Percentiles rank a stretch among this genome's conserved stretches.
phyloP scores from a whole-genome alignment of 495 filamentous ascomycete genomes.

The Talaromyces wortmannii region DNA sequence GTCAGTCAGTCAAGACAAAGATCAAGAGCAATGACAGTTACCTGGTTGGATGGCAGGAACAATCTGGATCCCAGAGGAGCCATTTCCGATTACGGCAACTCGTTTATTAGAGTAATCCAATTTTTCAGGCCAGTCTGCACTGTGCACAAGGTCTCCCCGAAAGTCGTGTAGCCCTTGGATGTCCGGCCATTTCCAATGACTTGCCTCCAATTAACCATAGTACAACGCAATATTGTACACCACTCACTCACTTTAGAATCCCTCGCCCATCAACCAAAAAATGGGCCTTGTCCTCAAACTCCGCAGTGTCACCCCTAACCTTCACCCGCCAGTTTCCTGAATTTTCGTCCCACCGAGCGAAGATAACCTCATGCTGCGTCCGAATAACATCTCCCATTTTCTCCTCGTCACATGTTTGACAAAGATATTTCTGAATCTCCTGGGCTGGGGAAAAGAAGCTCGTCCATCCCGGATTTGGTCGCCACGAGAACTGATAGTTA shows the following conservation, averaged over 20 bases:
- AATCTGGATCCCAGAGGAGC: constrained; percentile 42
- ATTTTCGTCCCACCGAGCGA: constrained; percentile 20
- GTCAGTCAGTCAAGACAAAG: neutral
- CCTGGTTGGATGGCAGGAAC: constrained; percentile 43
- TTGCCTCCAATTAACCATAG: neutral
- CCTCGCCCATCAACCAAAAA: constrained; percentile 40
- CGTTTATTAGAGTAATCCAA: constrained; percentile 38
- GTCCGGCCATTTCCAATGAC: constrained; percentile 32
- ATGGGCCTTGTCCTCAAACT: constrained; percentile 31
- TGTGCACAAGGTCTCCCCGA: constrained; percentile 46
- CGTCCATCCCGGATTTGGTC: constrained; percentile 36
- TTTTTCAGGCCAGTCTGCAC: constrained; percentile 44
- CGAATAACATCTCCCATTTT: constrained; percentile 14
- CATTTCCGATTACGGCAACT: constrained; percentile 47
- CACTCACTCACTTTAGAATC: constrained; percentile 25
- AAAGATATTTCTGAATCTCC: constrained; percentile 47
- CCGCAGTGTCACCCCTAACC: constrained; percentile 25
- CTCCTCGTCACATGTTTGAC: constrained; percentile 17
- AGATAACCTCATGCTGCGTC: constrained; percentile 11
- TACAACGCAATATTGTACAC: neutral
- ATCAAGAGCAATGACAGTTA: neutral
- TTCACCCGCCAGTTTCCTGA: constrained; percentile 29
- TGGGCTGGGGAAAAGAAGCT: constrained; percentile 37
- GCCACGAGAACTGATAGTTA: constrained; percentile 28
- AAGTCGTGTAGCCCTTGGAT: constrained; percentile 42